A percentile compares a stretch with the other conserved stretches of the same genome.
These are phyloP conservation scores for Lasiosphaeria hispida DNA, from an alignment of 495 filamentous ascomycete species.

Conservation along the genomic window DNA sequence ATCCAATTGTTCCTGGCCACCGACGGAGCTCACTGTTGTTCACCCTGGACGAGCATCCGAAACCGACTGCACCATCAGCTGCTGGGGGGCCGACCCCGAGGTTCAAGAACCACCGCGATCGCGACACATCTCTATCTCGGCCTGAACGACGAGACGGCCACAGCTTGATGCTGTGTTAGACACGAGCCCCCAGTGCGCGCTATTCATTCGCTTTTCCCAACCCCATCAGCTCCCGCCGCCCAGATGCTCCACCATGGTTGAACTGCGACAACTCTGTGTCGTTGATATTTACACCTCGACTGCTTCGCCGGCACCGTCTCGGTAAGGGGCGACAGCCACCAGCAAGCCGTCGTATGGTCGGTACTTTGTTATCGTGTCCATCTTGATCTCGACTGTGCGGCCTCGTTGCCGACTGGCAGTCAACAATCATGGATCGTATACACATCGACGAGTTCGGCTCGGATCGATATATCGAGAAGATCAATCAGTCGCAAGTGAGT, in stretches of 20 bases:
- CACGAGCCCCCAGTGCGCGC: not conserved
- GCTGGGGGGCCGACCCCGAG: no score
- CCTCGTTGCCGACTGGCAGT: slow-evolving; percentile 16
- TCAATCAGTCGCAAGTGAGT: slow-evolving; percentile 37
- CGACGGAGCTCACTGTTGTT: no score
- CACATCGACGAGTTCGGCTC: slow-evolving; percentile 60
- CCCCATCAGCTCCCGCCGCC: not conserved
- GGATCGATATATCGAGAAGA: slow-evolving; percentile 52
- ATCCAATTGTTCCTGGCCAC: no score
- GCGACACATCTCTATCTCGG: not conserved
- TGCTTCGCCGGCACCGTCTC: slow-evolving; percentile 32
- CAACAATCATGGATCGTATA: slow-evolving; percentile 49
- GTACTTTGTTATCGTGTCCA: slow-evolving; percentile 13
- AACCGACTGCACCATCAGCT: no score
- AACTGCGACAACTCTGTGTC: slow-evolving; percentile 36
- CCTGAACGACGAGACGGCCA: not conserved
- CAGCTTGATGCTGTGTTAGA: not conserved
- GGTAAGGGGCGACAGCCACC: slow-evolving; percentile 30
- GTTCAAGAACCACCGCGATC: not conserved
- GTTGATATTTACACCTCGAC: slow-evolving; percentile 29
- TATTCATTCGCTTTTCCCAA: not conserved
- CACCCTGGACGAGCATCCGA: no score
- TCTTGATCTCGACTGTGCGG: slow-evolving; percentile 23
- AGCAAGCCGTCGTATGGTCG: slow-evolving; percentile 18
- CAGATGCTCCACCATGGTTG: slow-evolving; percentile 49